These are phyloP conservation scores for Punica granatum DNA, from an alignment of 345 rosid genomes.

Conservation along the genomic window DNA sequence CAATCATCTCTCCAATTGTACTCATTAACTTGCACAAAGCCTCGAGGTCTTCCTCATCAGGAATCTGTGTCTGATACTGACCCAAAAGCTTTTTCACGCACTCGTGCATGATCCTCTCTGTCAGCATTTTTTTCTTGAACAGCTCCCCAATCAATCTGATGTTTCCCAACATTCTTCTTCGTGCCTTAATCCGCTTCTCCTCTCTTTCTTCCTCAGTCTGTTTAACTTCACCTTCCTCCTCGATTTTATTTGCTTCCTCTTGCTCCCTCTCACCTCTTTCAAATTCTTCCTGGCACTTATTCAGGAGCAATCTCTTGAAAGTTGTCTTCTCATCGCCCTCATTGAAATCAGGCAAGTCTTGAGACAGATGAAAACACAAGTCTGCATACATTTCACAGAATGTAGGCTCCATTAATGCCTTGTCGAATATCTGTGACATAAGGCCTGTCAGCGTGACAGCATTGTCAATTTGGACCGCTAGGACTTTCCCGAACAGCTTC, in stretches of 20 bases:
- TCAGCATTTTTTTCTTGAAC: constrained; percentile 86
- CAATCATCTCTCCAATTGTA: constrained; percentile 90
- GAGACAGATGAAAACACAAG: constrained; percentile 65
- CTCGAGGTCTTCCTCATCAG: constrained; percentile 91
- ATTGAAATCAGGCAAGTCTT: constrained; percentile 63
- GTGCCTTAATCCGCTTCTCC: constrained; percentile 74
- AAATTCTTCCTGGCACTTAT: constrained; percentile 96
- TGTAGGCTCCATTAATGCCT: constrained; percentile 97
- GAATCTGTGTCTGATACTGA: constrained; percentile 59
- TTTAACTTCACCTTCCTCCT: constrained; percentile 70
- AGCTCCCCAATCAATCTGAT: constrained; percentile 95
- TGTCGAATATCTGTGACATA: constrained; percentile 89
- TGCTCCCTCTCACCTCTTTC: constrained; percentile 91
- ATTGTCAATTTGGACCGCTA: constrained; percentile 77
- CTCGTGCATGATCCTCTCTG: constrained; percentile 88
- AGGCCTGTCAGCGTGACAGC: constrained; percentile 63
- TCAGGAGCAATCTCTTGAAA: constrained; percentile 78
- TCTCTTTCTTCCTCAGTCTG: constrained; percentile 80
- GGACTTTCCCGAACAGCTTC: constrained; percentile 88
- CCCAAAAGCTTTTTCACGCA: constrained; percentile 76
- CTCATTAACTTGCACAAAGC: constrained; percentile 91
- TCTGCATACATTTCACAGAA: constrained; percentile 97
- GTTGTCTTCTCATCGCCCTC: constrained; percentile 69
- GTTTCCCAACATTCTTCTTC: constrained; percentile 92
- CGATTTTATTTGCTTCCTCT: constrained; percentile 82